Base-by-base conservation (phyloP, 768 basidiomycete species). In the Cubamyces sp. region DNA sequence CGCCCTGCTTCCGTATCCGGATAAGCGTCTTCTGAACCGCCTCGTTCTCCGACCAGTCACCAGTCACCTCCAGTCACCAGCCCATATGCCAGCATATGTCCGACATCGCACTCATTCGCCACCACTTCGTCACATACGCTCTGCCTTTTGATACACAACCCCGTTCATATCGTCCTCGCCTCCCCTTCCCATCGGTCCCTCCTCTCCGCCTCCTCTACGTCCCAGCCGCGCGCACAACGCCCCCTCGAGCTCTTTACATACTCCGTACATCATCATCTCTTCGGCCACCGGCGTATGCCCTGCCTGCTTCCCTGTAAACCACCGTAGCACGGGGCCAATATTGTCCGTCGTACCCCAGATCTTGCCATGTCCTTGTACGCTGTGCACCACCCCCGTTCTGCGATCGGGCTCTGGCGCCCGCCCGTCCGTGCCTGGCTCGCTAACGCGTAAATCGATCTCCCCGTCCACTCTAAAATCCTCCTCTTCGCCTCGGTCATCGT, bases 391-490 rank as follows among this genome's bases (percentile, higher is more conserved):
- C 49, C 57, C 26, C 57, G 28, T 59, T 59, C 57, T 59, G 37
- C 49, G 57, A 59, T 59, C 57, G 28, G 40, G 34, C 37, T 8
- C 57, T 34, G 41, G 25, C 40, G 57, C 49, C 57, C 26, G 26
- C 48, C 48, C 34, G 34, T 19, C 57, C 41, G 57, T 59, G 57
- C 57, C 57, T 59, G 57, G 41, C 57, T 42, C 49, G 57, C 49
- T 40, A 55, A 25, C 37, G 54, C 60, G 34, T 56, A 43, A 50
- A 42, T 16, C 54, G 34, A 49, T 55, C 56, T 47, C 52, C 55
- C 62, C 48, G 37, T 57, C 49, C 62, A 64, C 62, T 64, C 57
- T 64, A 64, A 59, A 59, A 42, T 21, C 48, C 61, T 55, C 50
- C 16, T 34, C 37, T 49, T 49, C 48, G 34, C 34, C 34, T 34